Evolutionary conservation across 164 flowering plant species (phyloP), one percentile per base, ranked within the genome.

Genomic region (Cinnamomum chago): DNA sequence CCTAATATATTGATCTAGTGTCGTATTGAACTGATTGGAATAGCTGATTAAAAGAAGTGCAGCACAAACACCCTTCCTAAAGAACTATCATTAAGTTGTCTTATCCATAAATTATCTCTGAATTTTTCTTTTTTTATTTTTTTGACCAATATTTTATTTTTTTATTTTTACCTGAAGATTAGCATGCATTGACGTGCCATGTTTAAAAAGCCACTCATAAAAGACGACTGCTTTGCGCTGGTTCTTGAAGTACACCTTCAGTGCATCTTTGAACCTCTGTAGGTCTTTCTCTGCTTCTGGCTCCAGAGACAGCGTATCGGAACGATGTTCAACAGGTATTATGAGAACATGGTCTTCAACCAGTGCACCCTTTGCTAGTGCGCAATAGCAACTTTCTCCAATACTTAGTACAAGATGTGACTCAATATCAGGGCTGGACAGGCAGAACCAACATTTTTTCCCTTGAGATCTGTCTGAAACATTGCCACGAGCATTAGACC

Each of bases 341-440:
- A 95, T 67, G 50, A 95, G 82, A 28, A 84, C 87, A 83, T 95
- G 99, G 73, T 93, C 98, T 74, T 84, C 71, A 60, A 92, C 88
- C 27, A 95, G 87, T 67, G 95, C 94, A 3, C 99, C 99, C 87
- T 95, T 95, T 25, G 98, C 85, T 65, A 92, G 82, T 47, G 98
- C 95, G 80, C 91, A 92, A 70, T 93, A 95, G 84, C 73, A 90
- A 76, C 78, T 73, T 72, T 91, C 99, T 72, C 97, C 97, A 14
- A 95, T 66, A 73, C 91, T 88, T 62, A 90, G 80, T 67, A 95
- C 80, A 28, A 93, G 87, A 86, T 95, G 98, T 55, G 97, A 88
- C 78, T 95, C 99, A 73, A 95, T 82, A 79, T 79, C 91, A 52
- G 96, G 89, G 81, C 95, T 92, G 65, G 97, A 91, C 79, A 95